phyloP scores from a whole-genome alignment of 164 flowering plant species.

The Litsea cubeba region DNA sequence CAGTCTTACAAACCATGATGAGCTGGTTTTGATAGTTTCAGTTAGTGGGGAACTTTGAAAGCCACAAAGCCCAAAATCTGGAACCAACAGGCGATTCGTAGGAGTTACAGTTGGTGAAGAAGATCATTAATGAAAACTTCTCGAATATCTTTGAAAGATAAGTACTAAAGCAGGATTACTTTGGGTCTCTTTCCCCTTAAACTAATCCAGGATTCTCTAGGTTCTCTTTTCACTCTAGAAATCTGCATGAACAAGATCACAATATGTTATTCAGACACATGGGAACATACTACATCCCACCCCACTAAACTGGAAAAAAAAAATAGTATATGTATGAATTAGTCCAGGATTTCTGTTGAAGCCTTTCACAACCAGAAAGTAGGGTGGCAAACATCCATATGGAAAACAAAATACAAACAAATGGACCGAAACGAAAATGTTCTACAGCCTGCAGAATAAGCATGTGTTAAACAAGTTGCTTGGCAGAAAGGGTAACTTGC shows the following conservation, averaged over 20 bases:
- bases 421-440: background rate
- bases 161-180: conserved; percentile 32
- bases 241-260: conserved; percentile 64
- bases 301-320: conserved; percentile 13
- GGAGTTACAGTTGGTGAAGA: conserved; percentile 29
- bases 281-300: conserved; percentile 19
- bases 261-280: conserved; percentile 31
- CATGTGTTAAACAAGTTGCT: too few species aligned
- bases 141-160: conserved; percentile 36
- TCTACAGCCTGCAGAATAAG: too few species aligned
- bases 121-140: conserved; percentile 32
- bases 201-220: conserved; percentile 51
- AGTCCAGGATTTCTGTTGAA: background rate
- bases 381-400: background rate
- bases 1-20: conserved; percentile 10
- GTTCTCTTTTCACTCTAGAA: conserved; percentile 49
- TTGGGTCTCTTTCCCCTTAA: conserved; percentile 40
- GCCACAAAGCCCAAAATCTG: conserved; percentile 23
- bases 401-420: background rate
- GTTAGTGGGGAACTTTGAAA: conserved; percentile 32
- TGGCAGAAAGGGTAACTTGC: too few species aligned
- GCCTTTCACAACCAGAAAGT: background rate
- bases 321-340: conserved; percentile 6
- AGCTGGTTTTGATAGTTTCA: conserved; percentile 21
- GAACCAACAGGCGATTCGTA: conserved; percentile 27